Conservation (phyloP, 2,329 filamentous ascomycete species). For the Fusarium ramigenum region DNA sequence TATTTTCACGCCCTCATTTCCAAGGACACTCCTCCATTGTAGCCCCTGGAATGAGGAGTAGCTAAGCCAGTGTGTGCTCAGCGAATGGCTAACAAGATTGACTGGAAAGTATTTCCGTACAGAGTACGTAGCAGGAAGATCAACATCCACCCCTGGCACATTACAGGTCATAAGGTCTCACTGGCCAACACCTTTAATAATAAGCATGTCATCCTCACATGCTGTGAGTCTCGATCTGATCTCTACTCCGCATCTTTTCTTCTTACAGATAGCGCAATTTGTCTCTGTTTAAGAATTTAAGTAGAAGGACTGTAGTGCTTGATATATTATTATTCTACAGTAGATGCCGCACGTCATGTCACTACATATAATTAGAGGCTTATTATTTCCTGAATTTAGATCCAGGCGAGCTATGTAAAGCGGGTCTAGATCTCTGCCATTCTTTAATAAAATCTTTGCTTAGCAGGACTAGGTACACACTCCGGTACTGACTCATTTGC, state of each 20-base stretch:
- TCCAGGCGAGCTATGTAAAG: not conserved
- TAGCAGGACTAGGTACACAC: not conserved
- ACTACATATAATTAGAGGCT: not conserved
- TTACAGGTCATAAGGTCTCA: not conserved
- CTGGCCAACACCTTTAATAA: not conserved
- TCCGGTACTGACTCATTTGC: not conserved
- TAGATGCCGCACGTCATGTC: not conserved
- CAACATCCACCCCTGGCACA: not conserved
- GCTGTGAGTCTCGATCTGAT: not conserved
- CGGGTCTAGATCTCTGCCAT: no score
- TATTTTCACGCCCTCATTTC: no score
- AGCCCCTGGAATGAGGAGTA: not conserved
- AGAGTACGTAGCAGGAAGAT: not conserved
- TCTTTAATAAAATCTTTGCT: not conserved
- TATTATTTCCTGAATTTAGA: not conserved
- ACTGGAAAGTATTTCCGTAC: not conserved
- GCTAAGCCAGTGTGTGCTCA: not conserved
- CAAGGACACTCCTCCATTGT: not conserved
- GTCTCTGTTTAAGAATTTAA: not conserved
- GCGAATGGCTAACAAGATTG: not conserved
- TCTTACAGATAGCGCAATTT: not conserved
- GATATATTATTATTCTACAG: not conserved
- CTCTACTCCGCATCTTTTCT: not conserved
- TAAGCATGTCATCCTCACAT: not conserved
- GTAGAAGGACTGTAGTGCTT: not conserved